Base-by-base conservation (phyloP, 2,329 filamentous ascomycete species). In the Macrophomina phaseolina region DNA sequence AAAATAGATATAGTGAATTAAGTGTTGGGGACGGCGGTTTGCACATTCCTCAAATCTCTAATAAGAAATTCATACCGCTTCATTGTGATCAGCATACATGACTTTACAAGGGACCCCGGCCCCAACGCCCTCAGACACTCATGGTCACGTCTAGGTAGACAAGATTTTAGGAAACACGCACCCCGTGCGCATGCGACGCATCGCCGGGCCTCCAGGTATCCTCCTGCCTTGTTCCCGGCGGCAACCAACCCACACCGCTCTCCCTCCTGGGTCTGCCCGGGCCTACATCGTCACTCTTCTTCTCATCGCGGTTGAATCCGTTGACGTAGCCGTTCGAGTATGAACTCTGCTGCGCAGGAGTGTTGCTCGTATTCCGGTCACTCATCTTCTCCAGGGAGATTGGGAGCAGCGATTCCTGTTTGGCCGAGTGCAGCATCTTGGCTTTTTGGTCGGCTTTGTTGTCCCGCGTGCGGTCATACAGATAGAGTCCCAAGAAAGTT, bases 381-480 rank as follows among this genome's bases (percentile, higher is more conserved):
- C 42, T 49, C 66, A 64, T 45, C 46, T 67, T 67, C n/a, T 64
- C 60, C 36, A 64, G 58, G 16, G 66, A 42, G 16, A 67, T 9
- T 0, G 93, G 93, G 34, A 97, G 81, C 16, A 97, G 78, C 1
- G 89, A 83, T 9, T 85, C 83, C 40, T 83, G 82, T 23, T 85
- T 85, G 74, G 92, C 87, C 72, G 89, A 86, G 71, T 90, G 89
- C 70, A 86, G 79, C 7, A 83, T 79, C 67, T 84, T 84, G 3
- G 92, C 93, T 70, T 90, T 90, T 71, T 90, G 89, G 76, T 98
- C 94, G 40, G 92, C 93, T 76, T 94, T 94, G 74, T 92, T 93
- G 75, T 96, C 91, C 74, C 89, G 94, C 18, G 93, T 97, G 68
- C 95, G 90, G 79, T 99, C 95, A 79, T 99, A 99, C 48, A 99